Base-by-base conservation (phyloP, 2,329 filamentous ascomycete genomes). In the Botryotinia narcissicola region DNA sequence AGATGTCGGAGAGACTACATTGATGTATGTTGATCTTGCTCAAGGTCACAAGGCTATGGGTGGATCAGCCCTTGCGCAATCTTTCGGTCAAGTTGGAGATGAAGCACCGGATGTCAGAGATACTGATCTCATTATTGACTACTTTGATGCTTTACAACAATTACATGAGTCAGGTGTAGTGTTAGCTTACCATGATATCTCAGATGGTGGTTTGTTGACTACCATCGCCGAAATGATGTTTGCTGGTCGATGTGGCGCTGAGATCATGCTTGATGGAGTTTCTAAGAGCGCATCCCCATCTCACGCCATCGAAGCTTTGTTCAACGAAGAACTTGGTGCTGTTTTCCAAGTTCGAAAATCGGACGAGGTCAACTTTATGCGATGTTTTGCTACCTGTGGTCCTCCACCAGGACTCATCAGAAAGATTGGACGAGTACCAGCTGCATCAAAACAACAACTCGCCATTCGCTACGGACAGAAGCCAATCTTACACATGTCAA, bases 161-260 rank as follows among this genome's bases (percentile, higher is more conserved):
- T 83, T 91, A 67, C 89, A 91, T 79, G 89, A 93, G 77, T 84
- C 88, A 42, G 88, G 88, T 37, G 87, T 93, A 74, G 95, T 98
- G 18, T 88, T 98, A 35, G 95, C 95, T 5, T 98, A 98, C 82
- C 96, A 98, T 82, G 96, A 98, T 83, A 89, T 93, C 64, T 98
- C 94, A 0, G 95, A 98, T 81, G 96, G 95, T 82, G 96, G 96
- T 79, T 85, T 98, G 16, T 89, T 98, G 81, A 96, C 95, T 1
- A 95, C 95, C 9, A 84, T 98, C 48, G 93, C 91, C 4, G 96
- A 99, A 84, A 98, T 98, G 96, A 97, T 97, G 90, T 98, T 98
- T 81, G 95, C 96, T 46, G 96, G 96, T 42, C 92, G 95, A 73
- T 97, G 93, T 79, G 96, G 95, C 75, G 88, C 94, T 44, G 93